Evolutionary conservation across 2,329 filamentous ascomycete species (phyloP).

Genomic region (Penicillium sclerotiorum): DNA sequence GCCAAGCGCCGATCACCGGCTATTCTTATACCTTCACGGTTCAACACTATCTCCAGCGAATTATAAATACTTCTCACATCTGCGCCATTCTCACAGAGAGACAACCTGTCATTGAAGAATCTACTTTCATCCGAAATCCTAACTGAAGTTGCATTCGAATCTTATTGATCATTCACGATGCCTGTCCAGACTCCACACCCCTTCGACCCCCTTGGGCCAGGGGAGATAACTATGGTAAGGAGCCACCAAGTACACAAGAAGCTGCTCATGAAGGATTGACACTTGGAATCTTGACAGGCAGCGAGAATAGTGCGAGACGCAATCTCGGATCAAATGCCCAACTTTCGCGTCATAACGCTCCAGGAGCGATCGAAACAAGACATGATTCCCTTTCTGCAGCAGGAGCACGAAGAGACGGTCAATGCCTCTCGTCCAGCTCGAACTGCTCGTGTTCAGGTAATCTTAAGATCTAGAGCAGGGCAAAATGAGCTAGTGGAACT

Average conservation of each 20-base stretch:
- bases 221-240: constrained; percentile 1
- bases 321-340: background rate
- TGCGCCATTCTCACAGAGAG: too few relatives aligned
- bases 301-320: background rate
- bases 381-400: constrained; percentile 51
- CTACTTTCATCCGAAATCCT: background rate
- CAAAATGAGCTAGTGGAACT: constrained; percentile 23
- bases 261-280: constrained; percentile 20
- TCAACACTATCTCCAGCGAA: too few relatives aligned
- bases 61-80: too few relatives aligned
- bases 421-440: constrained; percentile 35
- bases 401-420: constrained; percentile 37
- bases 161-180: background rate
- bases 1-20: constrained; percentile 4
- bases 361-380: constrained; percentile 54
- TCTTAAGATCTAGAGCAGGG: constrained; percentile 1
- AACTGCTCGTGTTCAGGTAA: constrained; percentile 45
- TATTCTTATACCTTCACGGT: constrained; percentile 23
- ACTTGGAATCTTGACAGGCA: constrained; percentile 27
- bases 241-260: background rate
- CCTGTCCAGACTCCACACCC: background rate
- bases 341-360: constrained; percentile 56
- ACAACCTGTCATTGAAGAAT: too few relatives aligned
- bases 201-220: constrained; percentile 2
- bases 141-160: background rate